Percentiles rank a stretch among this genome's conserved stretches.
phyloP scores from a whole-genome alignment of 768 basidiomycete species.

The Russula sp. region DNA sequence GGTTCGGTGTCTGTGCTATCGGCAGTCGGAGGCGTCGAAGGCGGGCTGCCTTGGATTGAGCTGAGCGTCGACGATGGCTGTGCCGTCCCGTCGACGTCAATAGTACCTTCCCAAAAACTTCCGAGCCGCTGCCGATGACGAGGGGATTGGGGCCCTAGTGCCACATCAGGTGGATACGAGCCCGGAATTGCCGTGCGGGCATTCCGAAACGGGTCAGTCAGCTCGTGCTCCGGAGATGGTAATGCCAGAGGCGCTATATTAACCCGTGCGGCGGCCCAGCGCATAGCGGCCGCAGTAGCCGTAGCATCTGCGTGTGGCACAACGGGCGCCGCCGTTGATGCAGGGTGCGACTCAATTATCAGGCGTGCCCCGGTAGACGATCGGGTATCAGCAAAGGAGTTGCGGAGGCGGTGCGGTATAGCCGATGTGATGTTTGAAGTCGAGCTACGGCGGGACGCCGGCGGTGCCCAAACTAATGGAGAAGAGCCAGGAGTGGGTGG shows the following conservation, averaged over 20 bases:
- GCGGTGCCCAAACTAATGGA: constrained; percentile 1
- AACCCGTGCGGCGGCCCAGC: constrained; percentile 77
- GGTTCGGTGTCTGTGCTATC: not conserved
- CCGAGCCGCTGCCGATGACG: constrained; percentile 54
- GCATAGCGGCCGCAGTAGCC: constrained; percentile 73
- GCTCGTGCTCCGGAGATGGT: constrained; percentile 87
- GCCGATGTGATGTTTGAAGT: constrained; percentile 26
- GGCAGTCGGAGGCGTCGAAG: constrained; percentile 19
- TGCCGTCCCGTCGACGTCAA: constrained; percentile 46
- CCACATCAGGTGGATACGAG: constrained; percentile 41
- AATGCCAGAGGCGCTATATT: constrained; percentile 82
- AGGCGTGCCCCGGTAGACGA: constrained; percentile 29
- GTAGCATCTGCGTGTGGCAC: constrained; percentile 46
- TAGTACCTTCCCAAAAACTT: constrained; percentile 76
- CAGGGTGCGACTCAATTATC: constrained; percentile 11
- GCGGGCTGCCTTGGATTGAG: constrained; percentile 30
- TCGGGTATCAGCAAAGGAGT: constrained; percentile 42
- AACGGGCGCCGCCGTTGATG: constrained; percentile 7
- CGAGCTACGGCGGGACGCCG: constrained; percentile 12
- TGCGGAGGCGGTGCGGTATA: constrained; percentile 38
- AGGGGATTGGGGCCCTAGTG: constrained; percentile 38
- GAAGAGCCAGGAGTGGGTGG: constrained; percentile 6
- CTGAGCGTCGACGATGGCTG: constrained; percentile 18
- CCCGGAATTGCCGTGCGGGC: constrained; percentile 62
- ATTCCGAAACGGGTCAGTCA: constrained; percentile 84